phyloP scores from a whole-genome alignment of 2,329 filamentous ascomycete species.

The Allantophomopsis lycopodina region DNA sequence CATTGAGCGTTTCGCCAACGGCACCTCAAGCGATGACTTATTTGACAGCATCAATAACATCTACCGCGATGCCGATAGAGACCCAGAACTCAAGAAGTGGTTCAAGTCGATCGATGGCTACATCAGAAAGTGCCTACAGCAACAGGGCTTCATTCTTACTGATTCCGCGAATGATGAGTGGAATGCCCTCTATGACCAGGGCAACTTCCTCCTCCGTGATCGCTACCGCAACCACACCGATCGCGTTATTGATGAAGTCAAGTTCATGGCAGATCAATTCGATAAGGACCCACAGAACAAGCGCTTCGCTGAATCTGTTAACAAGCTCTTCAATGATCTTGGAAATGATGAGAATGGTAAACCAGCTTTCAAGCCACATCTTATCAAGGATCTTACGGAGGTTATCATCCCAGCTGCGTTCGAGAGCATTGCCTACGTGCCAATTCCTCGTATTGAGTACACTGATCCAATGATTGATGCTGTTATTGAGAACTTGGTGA shows the following conservation, averaged over 20 bases:
- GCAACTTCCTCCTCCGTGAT: constrained; percentile 73
- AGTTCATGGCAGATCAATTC: constrained; percentile 82
- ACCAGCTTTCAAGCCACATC: constrained; percentile 79
- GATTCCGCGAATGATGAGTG: constrained; percentile 69
- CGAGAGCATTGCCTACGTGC: constrained; percentile 78
- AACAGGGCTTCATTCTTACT: constrained; percentile 84
- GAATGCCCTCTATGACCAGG: constrained; percentile 74
- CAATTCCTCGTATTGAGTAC: constrained; percentile 88
- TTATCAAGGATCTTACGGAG: constrained; percentile 77
- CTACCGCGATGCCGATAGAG: constrained; percentile 75
- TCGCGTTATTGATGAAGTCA: constrained; percentile 75
- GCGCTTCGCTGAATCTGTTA: constrained; percentile 58
- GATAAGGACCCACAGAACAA: constrained; percentile 80
- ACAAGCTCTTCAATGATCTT: constrained; percentile 83
- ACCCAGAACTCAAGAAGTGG: constrained; percentile 79
- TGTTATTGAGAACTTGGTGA: constrained; percentile 84
- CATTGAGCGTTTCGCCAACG: constrained; percentile 91
- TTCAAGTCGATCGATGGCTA: constrained; percentile 69
- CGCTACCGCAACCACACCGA: constrained; percentile 82
- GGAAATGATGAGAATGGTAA: constrained; percentile 79
- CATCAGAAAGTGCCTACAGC: constrained; percentile 68
- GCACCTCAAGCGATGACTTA: constrained; percentile 76
- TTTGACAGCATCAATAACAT: constrained; percentile 75
- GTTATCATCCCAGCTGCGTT: constrained; percentile 76
- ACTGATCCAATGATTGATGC: constrained; percentile 73